Evolutionary conservation across 1,284 basidiomycete species (phyloP), one percentile per base, ranked within the genome.

Genomic region (Naganishia sp.): DNA sequence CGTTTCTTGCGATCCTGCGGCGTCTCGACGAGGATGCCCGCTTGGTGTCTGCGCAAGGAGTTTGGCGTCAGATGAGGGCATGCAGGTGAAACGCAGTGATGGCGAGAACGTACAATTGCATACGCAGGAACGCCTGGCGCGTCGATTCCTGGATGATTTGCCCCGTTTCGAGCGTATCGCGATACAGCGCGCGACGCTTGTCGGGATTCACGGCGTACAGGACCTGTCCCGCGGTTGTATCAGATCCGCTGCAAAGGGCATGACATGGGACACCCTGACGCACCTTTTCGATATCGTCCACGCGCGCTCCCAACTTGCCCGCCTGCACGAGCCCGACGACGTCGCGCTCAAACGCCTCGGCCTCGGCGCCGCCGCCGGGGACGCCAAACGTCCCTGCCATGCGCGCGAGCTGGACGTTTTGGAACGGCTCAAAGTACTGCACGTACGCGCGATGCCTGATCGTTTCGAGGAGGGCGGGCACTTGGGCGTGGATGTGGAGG

Each of bases 361-460:
- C 35, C 2, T 39, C 2, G 35, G 35, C 1, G 17, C 43, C 35
- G 28, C 23, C 39, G 4, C 32, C 43, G 11, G 31, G 25, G 10
- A 46, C 28, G n/a, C 66, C 66, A 47, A 68, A 68, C 31, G 64
- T 54, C n/a, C 23, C 49, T 23, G 47, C 45, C 67, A 68, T 66
- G 7, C 64, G 52, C 11, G 64, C 39, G 7, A 68, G 49, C 18
- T 66, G 47, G 17, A 65, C 67, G 32, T 42, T 66, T 31, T 43
- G 54, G 42, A 61, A 68, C 10, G 67, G 67, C 39, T 62, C 50
- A 52, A 68, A 50, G 60, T 68, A 68, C 52, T 68, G 67, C 13
- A 68, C 54, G 41, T 63, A 55, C 21, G 67, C 46, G 52, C 64
- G 65, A 51, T 63, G 25, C 31, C 50, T 28, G 31, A 68, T 68